A percentile compares a stretch with the other conserved stretches of the same genome.
phyloP scores from a whole-genome alignment of 768 basidiomycete species.

The Auricularia sp. region DNA sequence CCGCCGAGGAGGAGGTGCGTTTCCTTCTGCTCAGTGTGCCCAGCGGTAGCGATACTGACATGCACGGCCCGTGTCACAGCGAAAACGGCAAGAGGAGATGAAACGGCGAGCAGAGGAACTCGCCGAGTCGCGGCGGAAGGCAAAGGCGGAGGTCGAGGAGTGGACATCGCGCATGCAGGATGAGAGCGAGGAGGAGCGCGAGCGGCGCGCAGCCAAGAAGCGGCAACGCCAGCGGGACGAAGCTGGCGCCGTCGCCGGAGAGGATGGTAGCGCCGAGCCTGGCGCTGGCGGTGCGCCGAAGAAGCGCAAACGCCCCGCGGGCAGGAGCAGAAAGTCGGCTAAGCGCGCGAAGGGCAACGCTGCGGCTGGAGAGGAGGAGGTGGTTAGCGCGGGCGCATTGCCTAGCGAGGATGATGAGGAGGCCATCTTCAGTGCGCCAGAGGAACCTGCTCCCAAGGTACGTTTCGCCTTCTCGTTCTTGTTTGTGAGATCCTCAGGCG shows the following conservation, averaged over 20 bases:
- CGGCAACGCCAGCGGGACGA: conserved; percentile 36
- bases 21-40: background rate
- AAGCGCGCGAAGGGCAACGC: conserved; percentile 35
- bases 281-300: conserved; percentile 2
- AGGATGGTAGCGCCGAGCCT: conserved; percentile 21
- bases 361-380: conserved; percentile 18
- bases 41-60: background rate
- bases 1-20: conserved; percentile 57
- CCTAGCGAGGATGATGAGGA: conserved; percentile 55
- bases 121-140: conserved; percentile 66
- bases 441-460: conserved; percentile 66
- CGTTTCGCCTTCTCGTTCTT: conserved; percentile 7
- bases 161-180: conserved; percentile 61
- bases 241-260: conserved; percentile 26
- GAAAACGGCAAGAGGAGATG: conserved; percentile 49
- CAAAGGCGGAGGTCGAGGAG: conserved; percentile 68
- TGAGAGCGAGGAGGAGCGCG: conserved; percentile 71
- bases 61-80: conserved; percentile 27
- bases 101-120: conserved; percentile 64
- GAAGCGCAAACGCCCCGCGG: background rate
- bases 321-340: background rate
- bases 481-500: background rate
- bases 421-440: conserved; percentile 62
- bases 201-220: conserved; percentile 26
- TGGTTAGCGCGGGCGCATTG: conserved; percentile 20